Evolutionary conservation across 2,329 filamentous ascomycete genomes (phyloP), one percentile per base, ranked within the genome.

Genomic region (Alternaria arbusti): DNA sequence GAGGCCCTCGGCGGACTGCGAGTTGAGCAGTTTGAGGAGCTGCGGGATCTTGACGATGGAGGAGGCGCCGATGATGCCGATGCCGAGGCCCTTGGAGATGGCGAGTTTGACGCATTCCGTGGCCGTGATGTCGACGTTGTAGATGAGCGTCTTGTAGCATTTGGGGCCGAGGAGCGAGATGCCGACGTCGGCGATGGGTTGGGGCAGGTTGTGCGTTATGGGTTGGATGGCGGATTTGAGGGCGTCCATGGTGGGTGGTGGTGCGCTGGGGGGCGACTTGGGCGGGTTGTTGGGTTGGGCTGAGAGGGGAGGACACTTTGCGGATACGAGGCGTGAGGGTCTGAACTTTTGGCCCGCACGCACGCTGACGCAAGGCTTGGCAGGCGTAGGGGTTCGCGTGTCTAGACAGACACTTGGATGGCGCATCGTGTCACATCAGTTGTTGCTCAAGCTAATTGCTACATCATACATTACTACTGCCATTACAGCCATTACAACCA

Each of bases 11-110:
- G 94, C 89, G 54, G 93, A 97, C 74, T 89, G 88, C 51, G 93
- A 94, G 76, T 86, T 86, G 75, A 96, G 82, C 55, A 99, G 89
- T 85, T 99, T 99, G 80, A 97, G 81, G 78, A 99, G 95, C 85
- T 99, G 96, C 0, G 96, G 96, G 25, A 99, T 89, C 84, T 99
- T 99, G 84, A 99, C 94, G 73, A 98, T 89, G 58, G 92, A 90
- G 26, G 92, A 94, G 57, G 94, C 93, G 70, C 87, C 91, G 77
- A 99, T 94, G 82, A 99, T 99, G 79, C 90, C 96, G 72, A 98
- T 90, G 61, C 96, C 95, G 15, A 99, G 89, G 4, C 87, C 93
- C 84, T 99, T 99, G 76, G 92, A 96, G 77, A 98, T 87, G 71
- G 90, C 94, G 55, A 97, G 89, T 78, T 96, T 96, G 74, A 97